Conservation (phyloP, 2,329 filamentous ascomycete species). For the Pestalotiopsis fici region DNA sequence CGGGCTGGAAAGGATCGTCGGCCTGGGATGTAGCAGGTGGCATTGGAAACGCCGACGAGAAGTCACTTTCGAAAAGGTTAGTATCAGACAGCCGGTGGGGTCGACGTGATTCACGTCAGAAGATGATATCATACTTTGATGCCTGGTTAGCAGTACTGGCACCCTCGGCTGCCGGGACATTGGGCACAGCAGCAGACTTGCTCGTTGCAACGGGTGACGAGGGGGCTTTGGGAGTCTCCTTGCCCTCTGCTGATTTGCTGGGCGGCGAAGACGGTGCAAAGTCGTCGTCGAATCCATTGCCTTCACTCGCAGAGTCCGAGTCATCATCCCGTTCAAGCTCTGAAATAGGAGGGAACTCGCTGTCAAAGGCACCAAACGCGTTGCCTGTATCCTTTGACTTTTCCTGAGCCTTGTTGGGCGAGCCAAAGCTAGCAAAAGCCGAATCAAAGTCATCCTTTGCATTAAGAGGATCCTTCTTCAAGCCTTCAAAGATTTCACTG, state of each 20-base stretch:
- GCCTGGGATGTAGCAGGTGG: conserved; percentile 28
- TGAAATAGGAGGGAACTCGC: conserved; percentile 93
- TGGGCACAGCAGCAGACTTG: conserved; percentile 30
- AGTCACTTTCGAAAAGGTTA: conserved; percentile 26
- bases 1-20: conserved; percentile 33
- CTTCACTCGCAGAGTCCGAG: conserved; percentile 77
- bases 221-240: conserved; percentile 23
- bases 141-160: conserved; percentile 19
- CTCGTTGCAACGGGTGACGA: conserved; percentile 24
- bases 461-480: conserved; percentile 53
- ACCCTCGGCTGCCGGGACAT: conserved; percentile 23
- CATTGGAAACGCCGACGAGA: conserved; percentile 35
- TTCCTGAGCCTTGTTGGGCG: conserved; percentile 49
- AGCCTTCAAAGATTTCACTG: conserved; percentile 53
- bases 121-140: conserved; percentile 27
- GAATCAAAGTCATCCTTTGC: conserved; percentile 83
- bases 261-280: conserved; percentile 69
- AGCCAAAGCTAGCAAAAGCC: conserved; percentile 76
- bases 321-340: conserved; percentile 81
- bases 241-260: conserved; percentile 32
- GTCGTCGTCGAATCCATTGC: conserved; percentile 89
- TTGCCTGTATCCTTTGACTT: conserved; percentile 45
- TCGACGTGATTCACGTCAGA: conserved; percentile 11
- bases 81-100: conserved; percentile 11
- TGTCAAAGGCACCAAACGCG: conserved; percentile 57